Evolutionary conservation across 1,284 basidiomycete genomes (phyloP), one percentile per base, ranked within the genome.

Genomic region (Quambalaria eucalypti): DNA sequence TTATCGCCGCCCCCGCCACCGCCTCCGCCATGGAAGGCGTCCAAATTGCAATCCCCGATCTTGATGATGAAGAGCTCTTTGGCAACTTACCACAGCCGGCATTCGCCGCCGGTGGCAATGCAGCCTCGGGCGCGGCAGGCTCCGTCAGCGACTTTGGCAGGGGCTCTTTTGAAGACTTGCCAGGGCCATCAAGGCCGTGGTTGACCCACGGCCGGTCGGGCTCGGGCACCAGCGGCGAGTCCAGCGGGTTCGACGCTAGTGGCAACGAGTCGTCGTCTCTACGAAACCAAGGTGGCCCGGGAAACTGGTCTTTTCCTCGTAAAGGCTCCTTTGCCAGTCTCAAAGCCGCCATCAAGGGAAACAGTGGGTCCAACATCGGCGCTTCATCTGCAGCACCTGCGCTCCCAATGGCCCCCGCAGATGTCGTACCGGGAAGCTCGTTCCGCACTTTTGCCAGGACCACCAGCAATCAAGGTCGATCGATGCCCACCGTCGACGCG

Each of bases 31-130:
- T 56, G 55, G 55, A 56, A 5, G 46, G 50, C 26, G 50, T 31
- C 16, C 70, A 73, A 60, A 68, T 73, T 39, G 63, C 69, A 33
- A 72, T 73, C 23, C 71, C 71, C 1, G 71, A 73, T 54, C 55
- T 73, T 31, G 71, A 73, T 46, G 71, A 68, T 28, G 69, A 69
- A 42, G 58, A 69, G 44, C 33, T 58, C 23, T 59, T 66, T 26
- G 47, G 52, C 21, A 54, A 61, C n/a, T 56, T 66, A 14, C 57
- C 59, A 1, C 28, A 46, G 21, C 59, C 12, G 58, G 47, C 10
- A 52, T 57, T 12, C 19, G 38, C 9, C 33, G 14, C 25, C 52
- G 53, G 28, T 7, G n/a, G 8, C 23, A 23, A n/a, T 28, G 23
- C 50, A 42, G 50, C 53, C 36, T 42, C 23, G 23, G 52, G n/a